Evolutionary conservation across 768 basidiomycete species (phyloP), one percentile per base, ranked within the genome.

Genomic region (Trametes maxima): DNA sequence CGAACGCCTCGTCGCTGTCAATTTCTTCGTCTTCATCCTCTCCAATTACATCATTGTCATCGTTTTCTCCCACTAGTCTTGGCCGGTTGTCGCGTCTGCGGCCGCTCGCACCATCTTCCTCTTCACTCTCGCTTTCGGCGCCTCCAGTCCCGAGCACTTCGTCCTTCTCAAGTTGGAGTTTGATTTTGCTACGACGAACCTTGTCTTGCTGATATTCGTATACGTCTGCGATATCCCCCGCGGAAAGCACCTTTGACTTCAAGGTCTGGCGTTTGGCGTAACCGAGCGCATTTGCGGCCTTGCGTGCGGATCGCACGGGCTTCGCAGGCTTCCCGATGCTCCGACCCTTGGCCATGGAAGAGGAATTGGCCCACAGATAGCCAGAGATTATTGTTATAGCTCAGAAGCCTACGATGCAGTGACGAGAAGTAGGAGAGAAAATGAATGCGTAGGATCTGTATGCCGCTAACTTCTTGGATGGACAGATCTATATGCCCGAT

Each of bases 1-100:
- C 90, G 61, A 92, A 91, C 1, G 91, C 93, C 63, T 80, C 87
- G 67, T 95, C 94, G 63, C 87, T 89, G 61, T 92, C 90, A 46
- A 94, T 83, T 62, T 94, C 92, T 69, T 94, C 92, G 68, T 95
- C 93, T 64, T 95, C 76, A 47, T 69, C 70, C 62, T 73, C 66
- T 39, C 67, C 85, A 65, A 92, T 80, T 63, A 68, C 73, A 59
- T 93, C 90, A 67, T 94, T 90, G 67, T 95, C 92, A 61, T 94
- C 75, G 46, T 66, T 67, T 66, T 75, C 67, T 44, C 77, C 86
- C 63, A 92, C 79, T 48, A 90, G 68, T 64, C 82, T 76, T 17
- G 85, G 66, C n/a, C 52, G 57, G 50, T 14, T 39, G 17, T 58
- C 53, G 67, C 65, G 44, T 70, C 77, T 33, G 75, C 54, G 77